Conservation (phyloP, 495 filamentous ascomycete species). For the Achaetomiella virescens region DNA sequence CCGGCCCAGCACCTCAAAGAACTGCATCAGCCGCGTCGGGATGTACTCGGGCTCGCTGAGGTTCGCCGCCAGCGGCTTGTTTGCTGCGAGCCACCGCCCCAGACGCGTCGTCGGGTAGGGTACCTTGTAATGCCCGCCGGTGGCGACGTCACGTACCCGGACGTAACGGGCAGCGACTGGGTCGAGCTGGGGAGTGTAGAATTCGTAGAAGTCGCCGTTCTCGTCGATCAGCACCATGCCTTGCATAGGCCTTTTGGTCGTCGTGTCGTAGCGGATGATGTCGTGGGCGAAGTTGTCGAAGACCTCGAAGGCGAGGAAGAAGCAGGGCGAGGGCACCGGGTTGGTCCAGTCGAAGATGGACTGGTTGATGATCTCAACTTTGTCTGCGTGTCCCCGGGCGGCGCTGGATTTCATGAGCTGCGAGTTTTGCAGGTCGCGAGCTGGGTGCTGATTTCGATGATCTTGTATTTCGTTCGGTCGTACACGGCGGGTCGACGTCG, state of each 20-base stretch:
- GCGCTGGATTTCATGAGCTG: slow-evolving; percentile 60
- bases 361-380: slow-evolving; percentile 88
- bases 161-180: slow-evolving; percentile 79
- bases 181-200: slow-evolving; percentile 73
- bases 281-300: slow-evolving; percentile 99
- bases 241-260: slow-evolving; percentile 72
- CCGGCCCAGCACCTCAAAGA: slow-evolving; percentile 80
- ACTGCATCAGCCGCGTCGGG: slow-evolving; percentile 89
- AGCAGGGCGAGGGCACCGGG: slow-evolving; percentile 83
- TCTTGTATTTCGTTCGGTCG: slow-evolving; percentile 83
- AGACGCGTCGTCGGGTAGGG: slow-evolving; percentile 53
- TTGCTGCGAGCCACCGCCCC: slow-evolving; percentile 51
- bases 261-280: slow-evolving; percentile 75
- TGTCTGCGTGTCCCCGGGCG: slow-evolving; percentile 65
- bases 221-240: slow-evolving; percentile 78
- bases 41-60: slow-evolving; percentile 83
- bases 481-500: slow-evolving; percentile 87
- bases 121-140: slow-evolving; percentile 39
- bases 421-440: slow-evolving; percentile 72
- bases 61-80: slow-evolving; percentile 64
- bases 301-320: slow-evolving; percentile 97
- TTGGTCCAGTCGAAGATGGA: slow-evolving; percentile 92
- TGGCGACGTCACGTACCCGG: slow-evolving; percentile 61
- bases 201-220: slow-evolving; percentile 88
- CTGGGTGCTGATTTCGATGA: slow-evolving; percentile 86